A percentile compares a stretch with the other conserved stretches of the same genome.
These are phyloP conservation scores for Mycena vulgaris DNA, from an alignment of 768 basidiomycete genomes.

Conservation along the genomic window DNA sequence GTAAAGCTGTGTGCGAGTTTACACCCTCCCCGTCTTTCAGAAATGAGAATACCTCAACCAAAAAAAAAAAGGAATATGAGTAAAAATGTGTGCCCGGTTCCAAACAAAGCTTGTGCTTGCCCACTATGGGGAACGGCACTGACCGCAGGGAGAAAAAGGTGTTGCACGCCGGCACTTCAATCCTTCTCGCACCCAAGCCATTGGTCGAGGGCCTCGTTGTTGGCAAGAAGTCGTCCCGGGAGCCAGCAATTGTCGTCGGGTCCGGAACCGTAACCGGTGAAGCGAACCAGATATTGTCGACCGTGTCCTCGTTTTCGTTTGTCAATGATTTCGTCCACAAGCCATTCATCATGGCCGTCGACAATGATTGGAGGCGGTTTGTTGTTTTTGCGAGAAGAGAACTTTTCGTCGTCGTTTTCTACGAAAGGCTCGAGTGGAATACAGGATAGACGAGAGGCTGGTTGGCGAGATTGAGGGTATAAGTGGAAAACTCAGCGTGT, in stretches of 20 bases:
- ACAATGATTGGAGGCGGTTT: background rate
- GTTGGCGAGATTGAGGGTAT: conserved; percentile 31
- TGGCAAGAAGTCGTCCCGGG: no score
- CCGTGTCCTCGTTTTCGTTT: conserved; percentile 32
- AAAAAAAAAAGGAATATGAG: background rate
- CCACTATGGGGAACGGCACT: no score
- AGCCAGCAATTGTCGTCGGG: conserved; percentile 44
- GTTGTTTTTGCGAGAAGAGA: conserved; percentile 41
- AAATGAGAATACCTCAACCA: background rate
- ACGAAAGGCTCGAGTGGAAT: conserved; percentile 46
- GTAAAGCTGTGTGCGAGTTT: no score
- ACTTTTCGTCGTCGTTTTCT: conserved; percentile 43
- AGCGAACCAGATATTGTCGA: background rate
- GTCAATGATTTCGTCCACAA: no score
- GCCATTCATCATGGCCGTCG: conserved; percentile 41
- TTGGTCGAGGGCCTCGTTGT: conserved; percentile 25
- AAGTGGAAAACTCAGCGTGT: no score
- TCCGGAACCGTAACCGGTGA: background rate
- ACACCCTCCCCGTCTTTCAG: conserved; percentile 4
- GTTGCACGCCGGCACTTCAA: no score
- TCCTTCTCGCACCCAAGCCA: conserved; percentile 1
- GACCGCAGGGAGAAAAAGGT: background rate
- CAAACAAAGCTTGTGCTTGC: no score
- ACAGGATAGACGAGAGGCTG: conserved; percentile 40
- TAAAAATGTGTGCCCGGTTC: background rate